Evolutionary conservation across 768 basidiomycete genomes (phyloP).

Genomic region (Tylopilus sp.): DNA sequence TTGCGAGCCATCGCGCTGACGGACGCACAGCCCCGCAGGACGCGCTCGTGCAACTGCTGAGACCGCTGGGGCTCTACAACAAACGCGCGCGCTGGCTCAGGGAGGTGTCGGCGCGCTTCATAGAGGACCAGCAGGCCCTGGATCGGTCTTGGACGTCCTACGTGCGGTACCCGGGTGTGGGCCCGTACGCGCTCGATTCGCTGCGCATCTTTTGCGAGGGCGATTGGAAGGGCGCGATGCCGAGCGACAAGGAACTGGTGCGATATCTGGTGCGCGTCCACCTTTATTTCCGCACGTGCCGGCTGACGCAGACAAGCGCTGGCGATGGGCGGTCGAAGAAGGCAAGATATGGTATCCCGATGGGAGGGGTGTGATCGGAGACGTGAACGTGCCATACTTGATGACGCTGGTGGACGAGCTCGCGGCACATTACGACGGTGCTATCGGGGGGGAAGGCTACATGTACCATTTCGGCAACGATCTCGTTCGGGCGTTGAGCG

Average conservation of each 20-base stretch:
- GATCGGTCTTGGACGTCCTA: constrained; percentile 20
- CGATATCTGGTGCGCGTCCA: constrained; percentile 55
- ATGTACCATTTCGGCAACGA: constrained; percentile 26
- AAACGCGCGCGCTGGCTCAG: constrained; percentile 56
- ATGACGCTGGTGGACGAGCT: constrained; percentile 40
- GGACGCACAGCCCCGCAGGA: constrained; percentile 36
- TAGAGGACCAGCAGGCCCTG: constrained; percentile 38
- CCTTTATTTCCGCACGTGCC: neutral
- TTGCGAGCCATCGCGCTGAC: neutral
- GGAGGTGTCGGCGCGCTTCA: constrained; percentile 48
- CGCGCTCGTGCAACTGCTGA: constrained; percentile 46
- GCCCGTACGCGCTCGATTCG: constrained; percentile 71
- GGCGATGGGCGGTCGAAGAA: constrained; percentile 68
- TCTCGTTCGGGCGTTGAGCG: constrained; percentile 7
- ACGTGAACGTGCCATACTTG: constrained; percentile 38
- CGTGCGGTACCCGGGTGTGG: constrained; percentile 61
- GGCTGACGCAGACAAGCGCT: constrained; percentile 44
- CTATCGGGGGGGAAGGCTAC: constrained; percentile 25
- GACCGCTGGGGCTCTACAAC: constrained; percentile 57
- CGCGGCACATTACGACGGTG: constrained; percentile 22
- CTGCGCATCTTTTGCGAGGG: constrained; percentile 63
- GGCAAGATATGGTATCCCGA: constrained; percentile 47
- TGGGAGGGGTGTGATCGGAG: constrained; percentile 38
- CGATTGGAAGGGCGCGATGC: constrained; percentile 63
- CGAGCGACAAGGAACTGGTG: constrained; percentile 66